Evolutionary conservation across 768 basidiomycete species (phyloP).

Genomic region (Cubamyces lactineus): DNA sequence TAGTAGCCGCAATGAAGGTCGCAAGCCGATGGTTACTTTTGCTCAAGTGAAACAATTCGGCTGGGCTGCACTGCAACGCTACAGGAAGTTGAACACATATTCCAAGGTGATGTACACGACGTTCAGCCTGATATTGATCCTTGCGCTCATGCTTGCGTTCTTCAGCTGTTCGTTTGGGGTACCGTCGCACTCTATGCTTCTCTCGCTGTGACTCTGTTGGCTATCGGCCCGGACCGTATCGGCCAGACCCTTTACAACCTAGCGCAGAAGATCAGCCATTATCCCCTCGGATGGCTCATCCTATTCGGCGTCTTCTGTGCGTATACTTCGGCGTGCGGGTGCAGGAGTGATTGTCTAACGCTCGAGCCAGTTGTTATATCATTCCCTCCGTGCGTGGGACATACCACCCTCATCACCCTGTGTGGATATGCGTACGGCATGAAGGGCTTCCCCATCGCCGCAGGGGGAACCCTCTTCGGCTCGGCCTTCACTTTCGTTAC

Average conservation of each 20-base stretch:
- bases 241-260: constrained; percentile 73
- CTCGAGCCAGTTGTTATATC: constrained; percentile 46
- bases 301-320: constrained; percentile 56
- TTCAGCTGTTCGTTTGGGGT: constrained; percentile 61
- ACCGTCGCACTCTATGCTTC: constrained; percentile 57
- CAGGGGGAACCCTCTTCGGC: constrained; percentile 61
- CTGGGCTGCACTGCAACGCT: constrained; percentile 42
- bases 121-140: not conserved
- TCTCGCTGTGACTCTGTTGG: constrained; percentile 43
- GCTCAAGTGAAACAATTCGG: constrained; percentile 40
- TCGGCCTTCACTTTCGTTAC: constrained; percentile 63
- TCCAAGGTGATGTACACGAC: constrained; percentile 51
- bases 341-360: not conserved
- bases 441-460: constrained; percentile 71
- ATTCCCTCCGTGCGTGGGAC: constrained; percentile 67
- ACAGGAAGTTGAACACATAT: constrained; percentile 51
- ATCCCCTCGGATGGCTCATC: constrained; percentile 64
- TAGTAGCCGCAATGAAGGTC: not conserved
- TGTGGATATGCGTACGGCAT: constrained; percentile 87
- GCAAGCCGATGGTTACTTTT: constrained; percentile 2
- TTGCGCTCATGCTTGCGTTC: not conserved
- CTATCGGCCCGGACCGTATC: constrained; percentile 66
- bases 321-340: constrained; percentile 23
- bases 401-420: constrained; percentile 64
- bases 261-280: constrained; percentile 60